Conservation (phyloP, 2,329 filamentous ascomycete species). For the Trichoderma atroviride region DNA sequence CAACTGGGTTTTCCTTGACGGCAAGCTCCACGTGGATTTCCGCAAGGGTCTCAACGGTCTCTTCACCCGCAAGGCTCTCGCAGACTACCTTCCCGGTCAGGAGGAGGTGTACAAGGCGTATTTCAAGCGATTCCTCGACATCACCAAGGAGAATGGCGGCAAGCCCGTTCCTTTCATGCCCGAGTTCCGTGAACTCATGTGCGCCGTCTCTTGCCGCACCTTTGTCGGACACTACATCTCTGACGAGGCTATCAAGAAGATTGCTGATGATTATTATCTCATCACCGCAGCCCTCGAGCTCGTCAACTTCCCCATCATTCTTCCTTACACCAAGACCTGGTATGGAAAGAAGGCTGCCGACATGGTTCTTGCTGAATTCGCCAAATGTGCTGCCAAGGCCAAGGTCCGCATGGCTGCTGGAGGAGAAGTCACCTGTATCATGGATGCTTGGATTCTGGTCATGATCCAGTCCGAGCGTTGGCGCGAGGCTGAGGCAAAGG, state of each 20-base stretch:
- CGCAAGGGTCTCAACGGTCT: slow-evolving; percentile 94
- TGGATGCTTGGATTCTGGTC: slow-evolving; percentile 89
- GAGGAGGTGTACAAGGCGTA: slow-evolving; percentile 89
- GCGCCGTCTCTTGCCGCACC: slow-evolving; percentile 91
- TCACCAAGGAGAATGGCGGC: slow-evolving; percentile 71
- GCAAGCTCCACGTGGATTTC: slow-evolving; percentile 92
- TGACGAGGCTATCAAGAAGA: slow-evolving; percentile 87
- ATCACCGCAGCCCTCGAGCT: slow-evolving; percentile 95
- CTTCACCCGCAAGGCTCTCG: slow-evolving; percentile 88
- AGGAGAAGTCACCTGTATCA: slow-evolving; percentile 85
- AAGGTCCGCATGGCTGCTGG: slow-evolving; percentile 90
- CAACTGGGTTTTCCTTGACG: slow-evolving; percentile 98
- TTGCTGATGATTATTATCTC: slow-evolving; percentile 94
- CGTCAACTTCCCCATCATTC: slow-evolving; percentile 96
- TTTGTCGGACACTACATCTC: slow-evolving; percentile 96
- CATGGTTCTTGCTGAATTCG: slow-evolving; percentile 86
- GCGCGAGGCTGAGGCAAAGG: slow-evolving; percentile 75
- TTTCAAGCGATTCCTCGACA: slow-evolving; percentile 75
- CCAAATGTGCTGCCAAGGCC: slow-evolving; percentile 89
- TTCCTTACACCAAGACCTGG: slow-evolving; percentile 95
- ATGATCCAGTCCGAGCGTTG: slow-evolving; percentile 86
- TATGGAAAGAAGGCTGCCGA: slow-evolving; percentile 95
- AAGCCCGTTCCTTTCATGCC: slow-evolving; percentile 87
- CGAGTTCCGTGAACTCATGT: slow-evolving; percentile 91
- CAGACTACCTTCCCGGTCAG: slow-evolving; percentile 86